Percentiles rank a stretch among this genome's conserved stretches.
These are phyloP conservation scores for Sporothrix pallida DNA, from an alignment of 2,329 filamentous ascomycete genomes.

Conservation along the genomic window DNA sequence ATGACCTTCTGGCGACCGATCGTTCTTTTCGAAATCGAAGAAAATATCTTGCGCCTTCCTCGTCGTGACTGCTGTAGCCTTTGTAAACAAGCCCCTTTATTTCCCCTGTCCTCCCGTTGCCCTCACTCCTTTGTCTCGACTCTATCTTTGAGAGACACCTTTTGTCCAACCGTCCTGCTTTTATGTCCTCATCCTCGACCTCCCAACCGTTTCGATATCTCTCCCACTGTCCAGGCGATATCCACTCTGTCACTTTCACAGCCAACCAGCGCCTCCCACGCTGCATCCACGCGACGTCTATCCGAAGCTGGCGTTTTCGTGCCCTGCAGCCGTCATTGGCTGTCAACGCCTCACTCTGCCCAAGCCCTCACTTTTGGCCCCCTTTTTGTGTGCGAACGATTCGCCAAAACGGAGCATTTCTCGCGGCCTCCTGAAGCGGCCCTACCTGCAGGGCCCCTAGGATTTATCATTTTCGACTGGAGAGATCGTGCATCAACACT, in stretches of 20 bases:
- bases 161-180: slow-evolving; percentile 12
- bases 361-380: slow-evolving; percentile 6
- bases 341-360: slow-evolving; percentile 7
- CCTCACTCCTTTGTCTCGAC: too few species aligned
- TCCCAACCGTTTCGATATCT: not conserved
- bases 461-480: not conserved
- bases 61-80: not conserved
- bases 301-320: slow-evolving; percentile 24
- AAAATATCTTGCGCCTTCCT: not conserved
- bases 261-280: slow-evolving; percentile 33
- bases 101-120: not conserved
- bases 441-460: not conserved
- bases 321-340: slow-evolving; percentile 23
- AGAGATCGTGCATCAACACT: not conserved
- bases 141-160: not conserved
- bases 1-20: not conserved
- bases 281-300: slow-evolving; percentile 23
- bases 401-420: slow-evolving; percentile 24
- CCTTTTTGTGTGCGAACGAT: slow-evolving; percentile 8
- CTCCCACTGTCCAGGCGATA: not conserved
- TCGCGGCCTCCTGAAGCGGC: not conserved
- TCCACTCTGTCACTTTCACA: slow-evolving; percentile 24
- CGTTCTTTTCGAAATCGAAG: slow-evolving; percentile 10
- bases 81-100: slow-evolving; percentile 20
- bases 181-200: slow-evolving; percentile 7